Evolutionary conservation across 371 early-diverging fungal species (phyloP), one percentile per base, ranked within the genome.

Genomic region (Apophysomyces sp.): DNA sequence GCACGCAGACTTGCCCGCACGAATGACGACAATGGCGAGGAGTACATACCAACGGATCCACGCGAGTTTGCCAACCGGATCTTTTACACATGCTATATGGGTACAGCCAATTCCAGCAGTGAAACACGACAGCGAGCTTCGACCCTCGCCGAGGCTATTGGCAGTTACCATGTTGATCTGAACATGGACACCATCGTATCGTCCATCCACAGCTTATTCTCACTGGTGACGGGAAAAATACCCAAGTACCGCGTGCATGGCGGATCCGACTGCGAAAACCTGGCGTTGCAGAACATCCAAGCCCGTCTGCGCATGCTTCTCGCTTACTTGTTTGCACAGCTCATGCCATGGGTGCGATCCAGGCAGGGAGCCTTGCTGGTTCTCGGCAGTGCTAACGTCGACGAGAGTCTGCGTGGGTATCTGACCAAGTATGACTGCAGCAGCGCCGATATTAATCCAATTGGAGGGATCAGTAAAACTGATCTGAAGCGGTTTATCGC

Each of bases 401-500:
- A 99, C 69, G 98, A 99, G 80, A 89, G 91, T 62, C 77, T 99
- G 54, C 86, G 98, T 49, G 99, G 98, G 2, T 98, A 99, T 64
- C 86, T 97, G 41, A 99, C 99, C 29, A 99, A 99, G 68, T 98
- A 98, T 74, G 98, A 99, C 66, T 98, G 98, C 65, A 95, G 97
- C 15, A 93, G 93, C 70, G 99, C 98, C 0, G 98, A 98, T 74
- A 75, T 99, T 30, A 98, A 98, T 63, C 98, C 98, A 0, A 96
- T 98, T 62, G 98, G 99, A 12, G 93, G 90, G 3, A 94, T 99
- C 61, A 89, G 92, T 74, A 97, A 99, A 72, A 73, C 73, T 0
- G 98, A 99, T 74, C 81, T 99, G 44, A 84, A 91, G 36, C 74
- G 83, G 0, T 98, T 94, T 64, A 90, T 99, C 37, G 82, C 73